Conservation (phyloP, 805 yeast genomes). For the Yarrowia sp. region DNA sequence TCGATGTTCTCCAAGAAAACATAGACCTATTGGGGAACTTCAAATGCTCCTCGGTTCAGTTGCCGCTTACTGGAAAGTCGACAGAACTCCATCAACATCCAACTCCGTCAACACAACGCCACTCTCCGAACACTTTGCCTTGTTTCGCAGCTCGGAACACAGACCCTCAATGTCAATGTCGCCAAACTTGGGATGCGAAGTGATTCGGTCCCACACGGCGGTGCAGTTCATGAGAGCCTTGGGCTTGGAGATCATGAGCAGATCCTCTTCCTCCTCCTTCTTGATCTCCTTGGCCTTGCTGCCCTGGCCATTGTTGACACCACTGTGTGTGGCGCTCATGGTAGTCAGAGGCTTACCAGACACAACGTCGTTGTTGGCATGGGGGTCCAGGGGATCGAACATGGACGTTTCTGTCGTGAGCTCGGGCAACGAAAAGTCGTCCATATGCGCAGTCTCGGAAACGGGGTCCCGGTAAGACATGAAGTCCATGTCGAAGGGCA, state of each 20-base stretch:
- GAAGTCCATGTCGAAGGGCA: conserved; percentile 35
- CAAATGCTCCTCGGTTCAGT: no score
- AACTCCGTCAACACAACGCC: conserved; percentile 84
- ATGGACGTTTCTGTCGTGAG: conserved; percentile 38
- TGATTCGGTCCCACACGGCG: conserved; percentile 94
- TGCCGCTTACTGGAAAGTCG: conserved; percentile 14
- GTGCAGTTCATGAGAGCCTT: conserved; percentile 59
- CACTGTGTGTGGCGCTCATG: not conserved
- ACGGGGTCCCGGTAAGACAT: conserved; percentile 34
- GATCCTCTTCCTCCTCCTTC: conserved; percentile 16
- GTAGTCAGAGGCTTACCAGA: conserved; percentile 17
- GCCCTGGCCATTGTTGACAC: not conserved
- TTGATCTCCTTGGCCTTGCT: not conserved
- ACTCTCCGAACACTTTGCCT: conserved; percentile 90
- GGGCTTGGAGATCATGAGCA: conserved; percentile 1
- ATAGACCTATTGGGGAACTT: not conserved
- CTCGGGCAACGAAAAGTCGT: conserved; percentile 36
- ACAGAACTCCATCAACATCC: conserved; percentile 64
- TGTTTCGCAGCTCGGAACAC: conserved; percentile 80
- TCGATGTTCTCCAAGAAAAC: not conserved
- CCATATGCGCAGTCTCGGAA: conserved; percentile 37
- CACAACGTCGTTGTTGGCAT: conserved; percentile 28
- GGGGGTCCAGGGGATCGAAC: conserved; percentile 39
- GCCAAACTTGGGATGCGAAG: conserved; percentile 88
- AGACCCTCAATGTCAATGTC: conserved; percentile 93